Percentiles rank a stretch among this genome's conserved stretches.
phyloP scores from a whole-genome alignment of 2,329 filamentous ascomycete species.

The Aspergillus pseudoterreus region DNA sequence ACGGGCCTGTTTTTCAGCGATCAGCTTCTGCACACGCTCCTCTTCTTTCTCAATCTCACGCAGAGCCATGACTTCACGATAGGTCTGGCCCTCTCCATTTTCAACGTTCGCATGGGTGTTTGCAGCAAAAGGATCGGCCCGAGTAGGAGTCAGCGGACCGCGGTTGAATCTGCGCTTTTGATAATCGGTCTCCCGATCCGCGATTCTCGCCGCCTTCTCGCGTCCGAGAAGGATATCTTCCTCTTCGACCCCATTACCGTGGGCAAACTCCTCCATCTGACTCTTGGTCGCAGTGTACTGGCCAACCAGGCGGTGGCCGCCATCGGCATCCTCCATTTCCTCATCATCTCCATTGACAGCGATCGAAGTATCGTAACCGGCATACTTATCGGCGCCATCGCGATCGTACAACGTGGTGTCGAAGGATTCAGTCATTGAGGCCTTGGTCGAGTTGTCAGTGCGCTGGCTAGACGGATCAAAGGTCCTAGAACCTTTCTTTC shows the following conservation, averaged over 20 bases:
- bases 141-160: constrained; percentile 71
- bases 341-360: constrained; percentile 74
- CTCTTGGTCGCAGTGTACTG: constrained; percentile 92
- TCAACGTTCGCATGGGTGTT: constrained; percentile 65
- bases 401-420: constrained; percentile 85
- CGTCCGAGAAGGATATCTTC: constrained; percentile 81
- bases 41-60: constrained; percentile 93
- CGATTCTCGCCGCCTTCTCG: constrained; percentile 86
- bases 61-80: constrained; percentile 85
- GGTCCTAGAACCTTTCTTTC: constrained; percentile 76
- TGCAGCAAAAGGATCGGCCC: constrained; percentile 79
- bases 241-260: constrained; percentile 80
- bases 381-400: constrained; percentile 73
- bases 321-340: constrained; percentile 71
- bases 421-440: constrained; percentile 80
- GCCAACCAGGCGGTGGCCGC: constrained; percentile 75
- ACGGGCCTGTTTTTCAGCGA: constrained; percentile 69
- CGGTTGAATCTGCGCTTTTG: constrained; percentile 94
- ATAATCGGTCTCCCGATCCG: constrained; percentile 93
- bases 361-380: constrained; percentile 88
- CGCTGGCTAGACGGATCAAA: constrained; percentile 78
- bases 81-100: constrained; percentile 70
- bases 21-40: constrained; percentile 74
- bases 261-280: constrained; percentile 91
- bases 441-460: constrained; percentile 80